These are phyloP conservation scores for Coemansia sp. DNA, from an alignment of 192 early-diverging fungal species.

Conservation along the genomic window DNA sequence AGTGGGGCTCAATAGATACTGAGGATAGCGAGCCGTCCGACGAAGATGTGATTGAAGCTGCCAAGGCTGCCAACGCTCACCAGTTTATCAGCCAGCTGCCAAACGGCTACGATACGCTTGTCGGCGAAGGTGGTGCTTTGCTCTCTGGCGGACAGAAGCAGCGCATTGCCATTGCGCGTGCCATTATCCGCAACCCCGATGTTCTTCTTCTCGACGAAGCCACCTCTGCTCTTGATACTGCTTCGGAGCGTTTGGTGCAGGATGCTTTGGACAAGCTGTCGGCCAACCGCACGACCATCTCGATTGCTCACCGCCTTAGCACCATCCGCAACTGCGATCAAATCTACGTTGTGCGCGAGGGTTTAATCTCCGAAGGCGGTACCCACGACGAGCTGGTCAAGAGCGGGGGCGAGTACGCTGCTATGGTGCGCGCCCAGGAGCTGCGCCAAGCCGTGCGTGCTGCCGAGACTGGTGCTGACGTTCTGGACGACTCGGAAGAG, in stretches of 20 bases:
- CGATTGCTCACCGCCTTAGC: slow-evolving; percentile 87
- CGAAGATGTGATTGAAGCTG: slow-evolving; percentile 68
- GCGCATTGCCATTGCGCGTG: slow-evolving; percentile 92
- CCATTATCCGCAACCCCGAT: slow-evolving; percentile 80
- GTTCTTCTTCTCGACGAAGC: slow-evolving; percentile 89
- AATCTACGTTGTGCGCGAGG: slow-evolving; percentile 81
- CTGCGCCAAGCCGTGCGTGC: slow-evolving; percentile 67
- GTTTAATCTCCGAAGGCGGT: slow-evolving; percentile 70
- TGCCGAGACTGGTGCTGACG: slow-evolving; percentile 4
- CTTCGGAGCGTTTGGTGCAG: slow-evolving; percentile 77
- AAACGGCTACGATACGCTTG: slow-evolving; percentile 76
- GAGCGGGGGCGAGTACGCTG: slow-evolving; percentile 53
- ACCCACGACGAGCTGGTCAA: slow-evolving; percentile 74
- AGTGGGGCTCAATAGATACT: slow-evolving; percentile 59
- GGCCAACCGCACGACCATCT: slow-evolving; percentile 79
- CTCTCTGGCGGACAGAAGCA: slow-evolving; percentile 95
- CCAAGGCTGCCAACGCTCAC: slow-evolving; percentile 69
- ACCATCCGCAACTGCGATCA: slow-evolving; percentile 87
- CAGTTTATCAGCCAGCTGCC: slow-evolving; percentile 70
- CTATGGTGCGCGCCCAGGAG: slow-evolving; percentile 70
- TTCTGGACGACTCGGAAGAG: slow-evolving; percentile 13
- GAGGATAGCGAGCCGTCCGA: slow-evolving; percentile 61
- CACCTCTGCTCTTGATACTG: slow-evolving; percentile 83
- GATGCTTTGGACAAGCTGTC: slow-evolving; percentile 74
- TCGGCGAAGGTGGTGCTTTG: slow-evolving; percentile 78